phyloP scores from a whole-genome alignment of 345 rosid genomes.

The Physaria fendleri region DNA sequence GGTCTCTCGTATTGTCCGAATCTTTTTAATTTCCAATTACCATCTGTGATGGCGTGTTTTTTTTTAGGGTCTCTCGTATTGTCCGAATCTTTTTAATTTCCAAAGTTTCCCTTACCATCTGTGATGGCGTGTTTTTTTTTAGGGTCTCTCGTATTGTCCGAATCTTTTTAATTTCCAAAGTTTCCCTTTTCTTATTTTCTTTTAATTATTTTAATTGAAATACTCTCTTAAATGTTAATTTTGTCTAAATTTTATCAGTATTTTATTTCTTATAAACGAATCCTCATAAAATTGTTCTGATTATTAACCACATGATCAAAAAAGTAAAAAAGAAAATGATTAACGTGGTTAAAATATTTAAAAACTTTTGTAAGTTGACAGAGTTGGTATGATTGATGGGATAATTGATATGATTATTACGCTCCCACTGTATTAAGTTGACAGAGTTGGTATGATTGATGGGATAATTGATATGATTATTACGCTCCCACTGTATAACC shows the following conservation, averaged over 20 bases:
- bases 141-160: background rate
- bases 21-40: too few relatives aligned
- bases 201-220: background rate
- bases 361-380: too few relatives aligned
- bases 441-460: conserved; percentile 19
- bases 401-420: conserved; percentile 23
- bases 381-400: conserved; percentile 23
- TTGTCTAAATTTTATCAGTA: too few relatives aligned
- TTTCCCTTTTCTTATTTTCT: background rate
- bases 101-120: too few relatives aligned
- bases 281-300: too few relatives aligned
- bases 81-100: too few relatives aligned
- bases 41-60: too few relatives aligned
- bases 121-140: conserved; percentile 3
- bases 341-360: too few relatives aligned
- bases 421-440: conserved; percentile 11
- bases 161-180: conserved; percentile 22
- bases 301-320: too few relatives aligned
- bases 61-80: too few relatives aligned
- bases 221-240: background rate
- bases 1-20: background rate
- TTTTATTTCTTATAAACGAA: too few relatives aligned
- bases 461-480: conserved; percentile 24
- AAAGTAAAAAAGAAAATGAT: too few relatives aligned
- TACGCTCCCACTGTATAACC: background rate